These are phyloP conservation scores for Erysimum cheiranthoides DNA, from an alignment of 345 rosid species.

Conservation along the genomic window DNA sequence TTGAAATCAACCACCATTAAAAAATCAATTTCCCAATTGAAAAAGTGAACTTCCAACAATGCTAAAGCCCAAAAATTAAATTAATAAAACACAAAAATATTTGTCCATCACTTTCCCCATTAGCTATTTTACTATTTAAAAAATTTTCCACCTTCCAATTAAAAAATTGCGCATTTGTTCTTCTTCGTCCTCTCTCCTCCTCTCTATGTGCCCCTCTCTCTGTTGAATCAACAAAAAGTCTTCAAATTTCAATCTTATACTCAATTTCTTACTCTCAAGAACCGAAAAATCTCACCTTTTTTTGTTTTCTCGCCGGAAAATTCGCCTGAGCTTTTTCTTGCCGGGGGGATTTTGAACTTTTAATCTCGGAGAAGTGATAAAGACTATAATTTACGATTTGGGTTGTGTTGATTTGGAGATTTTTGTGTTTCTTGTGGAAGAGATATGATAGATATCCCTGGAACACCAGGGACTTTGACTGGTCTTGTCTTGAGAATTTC, in stretches of 20 bases:
- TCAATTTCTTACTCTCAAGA: not conserved
- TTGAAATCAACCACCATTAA: not conserved
- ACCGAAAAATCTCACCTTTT: constrained; percentile 3
- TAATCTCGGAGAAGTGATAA: constrained; percentile 6
- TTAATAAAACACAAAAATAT: not conserved
- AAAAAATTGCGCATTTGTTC: constrained; percentile 45
- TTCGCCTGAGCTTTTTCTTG: constrained; percentile 1
- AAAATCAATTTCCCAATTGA: constrained; percentile 2
- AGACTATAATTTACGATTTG: constrained; percentile 13
- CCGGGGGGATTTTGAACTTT: not conserved
- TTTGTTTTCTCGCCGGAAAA: constrained; percentile 5
- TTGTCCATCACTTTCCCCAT: constrained; percentile 41
- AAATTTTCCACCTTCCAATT: constrained; percentile 25
- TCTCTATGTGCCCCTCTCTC: constrained; percentile 33
- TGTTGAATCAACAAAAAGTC: constrained; percentile 33
- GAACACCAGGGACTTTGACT: constrained; percentile 82
- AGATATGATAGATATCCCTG: constrained; percentile 79
- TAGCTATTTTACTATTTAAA: constrained; percentile 29
- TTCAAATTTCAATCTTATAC: constrained; percentile 6
- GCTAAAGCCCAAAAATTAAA: constrained; percentile 30
- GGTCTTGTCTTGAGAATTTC: constrained; percentile 65
- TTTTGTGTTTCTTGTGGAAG: constrained; percentile 1
- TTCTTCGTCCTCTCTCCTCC: constrained; percentile 39
- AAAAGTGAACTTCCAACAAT: constrained; percentile 36
- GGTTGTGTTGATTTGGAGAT: constrained; percentile 18